Conservation (phyloP, 768 basidiomycete species). For the Leucocoprinus leucothites region DNA sequence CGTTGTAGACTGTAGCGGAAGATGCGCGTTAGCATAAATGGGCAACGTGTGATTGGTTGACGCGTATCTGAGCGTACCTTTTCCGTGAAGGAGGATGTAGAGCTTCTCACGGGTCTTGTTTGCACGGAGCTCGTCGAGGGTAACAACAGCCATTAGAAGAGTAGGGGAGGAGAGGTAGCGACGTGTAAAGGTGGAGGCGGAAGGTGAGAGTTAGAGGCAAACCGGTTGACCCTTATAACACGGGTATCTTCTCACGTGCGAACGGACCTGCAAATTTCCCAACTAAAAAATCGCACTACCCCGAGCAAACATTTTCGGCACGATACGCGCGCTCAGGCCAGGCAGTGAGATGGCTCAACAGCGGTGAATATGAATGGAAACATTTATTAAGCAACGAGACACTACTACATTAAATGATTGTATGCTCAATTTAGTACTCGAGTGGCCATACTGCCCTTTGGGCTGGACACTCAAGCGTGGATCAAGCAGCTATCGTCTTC, state of each 20-base stretch:
- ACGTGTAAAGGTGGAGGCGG: conserved; percentile 23
- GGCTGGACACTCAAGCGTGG: conserved; percentile 76
- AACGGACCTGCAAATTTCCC: conserved; percentile 23
- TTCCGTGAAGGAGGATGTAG: conserved; percentile 81
- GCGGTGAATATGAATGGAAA: too few relatives aligned
- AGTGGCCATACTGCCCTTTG: conserved; percentile 49
- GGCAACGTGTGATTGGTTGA: conserved; percentile 31
- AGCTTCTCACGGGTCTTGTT: conserved; percentile 74
- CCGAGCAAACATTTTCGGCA: not conserved
- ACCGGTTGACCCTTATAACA: conserved; percentile 13
- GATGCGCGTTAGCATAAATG: conserved; percentile 22
- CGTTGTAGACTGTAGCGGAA: conserved; percentile 74
- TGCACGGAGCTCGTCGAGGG: conserved; percentile 73
- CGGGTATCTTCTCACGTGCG: conserved; percentile 18
- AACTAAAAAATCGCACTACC: conserved; percentile 10
- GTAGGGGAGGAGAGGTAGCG: conserved; percentile 17
- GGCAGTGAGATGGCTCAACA: too few relatives aligned
- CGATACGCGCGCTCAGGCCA: not conserved
- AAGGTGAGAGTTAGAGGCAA: conserved; percentile 22
- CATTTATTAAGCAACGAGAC: conserved; percentile 7
- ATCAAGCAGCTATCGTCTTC: conserved; percentile 60
- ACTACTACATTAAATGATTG: conserved; percentile 22
- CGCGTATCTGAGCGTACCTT: conserved; percentile 47
- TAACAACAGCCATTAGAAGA: conserved; percentile 44
- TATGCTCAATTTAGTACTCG: conserved; percentile 76